Evolutionary conservation across 371 early-diverging fungal genomes (phyloP), one percentile per base, ranked within the genome.

Genomic region (Syncephalastrum sp.): DNA sequence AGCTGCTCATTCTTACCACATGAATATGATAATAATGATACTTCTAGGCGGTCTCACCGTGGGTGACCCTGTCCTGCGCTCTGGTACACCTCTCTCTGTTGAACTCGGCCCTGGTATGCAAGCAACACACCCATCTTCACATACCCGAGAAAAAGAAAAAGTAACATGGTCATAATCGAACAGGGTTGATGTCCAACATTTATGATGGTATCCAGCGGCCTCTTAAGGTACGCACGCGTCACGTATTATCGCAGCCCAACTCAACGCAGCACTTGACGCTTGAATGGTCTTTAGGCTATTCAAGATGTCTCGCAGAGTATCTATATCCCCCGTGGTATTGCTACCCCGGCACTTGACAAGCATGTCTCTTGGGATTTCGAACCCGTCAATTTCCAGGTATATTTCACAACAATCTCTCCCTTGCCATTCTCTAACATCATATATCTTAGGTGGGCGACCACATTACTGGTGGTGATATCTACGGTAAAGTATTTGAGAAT

Each of bases 161-260:
- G n/a, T 48, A 38, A 21, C 49, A 54, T 16, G 61, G 14, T 29
- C 44, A 46, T 42, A 52, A 14, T 48, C 3, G 33, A 46, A 45
- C 17, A 85, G 87, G 98, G 60, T 85, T 99, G 42, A 93, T 96
- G 88, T 87, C 90, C 64, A 99, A 98, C 83, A 99, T 99, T 61
- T 99, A 92, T 74, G 99, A 99, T 74, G 99, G 99, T 70, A 99
- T 99, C 72, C 99, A 99, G 77, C 91, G 99, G 60, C 99, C 99
- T 29, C 84, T 99, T 56, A 92, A 94, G 81, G 87, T 87, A 59
- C 47, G 46, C 38, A 33, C 38, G 23, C 15, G 15, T 21, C 24
- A 55, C 41, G 38, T 2, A 12, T 1, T 2, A 2, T 21, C 21
- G 21, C 21, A 21, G 21, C 21, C 21, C 21, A 50, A 62, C 10